A percentile compares a stretch with the other conserved stretches of the same genome.
Conservation (phyloP, 2,329 filamentous ascomycete genomes). For the Fusarium sterilihyphosum region DNA sequence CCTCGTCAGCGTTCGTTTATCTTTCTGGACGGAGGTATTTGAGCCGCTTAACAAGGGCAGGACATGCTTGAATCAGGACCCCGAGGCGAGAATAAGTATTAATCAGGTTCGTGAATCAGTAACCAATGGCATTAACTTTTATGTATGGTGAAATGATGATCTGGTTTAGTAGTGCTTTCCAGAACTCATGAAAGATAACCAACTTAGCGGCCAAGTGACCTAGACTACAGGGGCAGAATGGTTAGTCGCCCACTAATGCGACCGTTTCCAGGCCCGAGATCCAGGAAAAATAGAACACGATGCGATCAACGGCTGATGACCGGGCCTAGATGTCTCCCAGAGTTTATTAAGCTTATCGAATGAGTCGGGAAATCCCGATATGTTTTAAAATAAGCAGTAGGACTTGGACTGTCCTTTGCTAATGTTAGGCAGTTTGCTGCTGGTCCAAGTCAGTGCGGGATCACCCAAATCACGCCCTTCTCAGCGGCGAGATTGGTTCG, state of each 20-base stretch:
- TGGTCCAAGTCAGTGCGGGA: not conserved
- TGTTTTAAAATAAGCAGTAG: no score
- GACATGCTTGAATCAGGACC: not conserved
- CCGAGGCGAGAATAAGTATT: not conserved
- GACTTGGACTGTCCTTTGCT: not conserved
- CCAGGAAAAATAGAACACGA: not conserved
- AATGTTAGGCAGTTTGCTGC: not conserved
- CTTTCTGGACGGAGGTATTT: accelerated
- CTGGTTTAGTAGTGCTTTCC: not conserved
- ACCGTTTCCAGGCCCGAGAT: not conserved
- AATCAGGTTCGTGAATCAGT: not conserved
- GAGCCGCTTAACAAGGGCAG: accelerated
- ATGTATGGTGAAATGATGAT: not conserved
- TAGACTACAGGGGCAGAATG: no score
- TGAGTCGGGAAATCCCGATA: accelerated
- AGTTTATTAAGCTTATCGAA: not conserved
- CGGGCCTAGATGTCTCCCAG: no score
- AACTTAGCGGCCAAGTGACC: not conserved
- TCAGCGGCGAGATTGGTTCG: not conserved
- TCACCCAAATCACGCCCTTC: not conserved
- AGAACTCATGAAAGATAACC: not conserved
- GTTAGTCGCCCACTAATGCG: not conserved
- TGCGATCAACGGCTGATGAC: not conserved
- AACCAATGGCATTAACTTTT: not conserved
- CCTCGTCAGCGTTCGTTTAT: no score